phyloP scores from a whole-genome alignment of 305 asterid genomes.

The Lippia alba region DNA sequence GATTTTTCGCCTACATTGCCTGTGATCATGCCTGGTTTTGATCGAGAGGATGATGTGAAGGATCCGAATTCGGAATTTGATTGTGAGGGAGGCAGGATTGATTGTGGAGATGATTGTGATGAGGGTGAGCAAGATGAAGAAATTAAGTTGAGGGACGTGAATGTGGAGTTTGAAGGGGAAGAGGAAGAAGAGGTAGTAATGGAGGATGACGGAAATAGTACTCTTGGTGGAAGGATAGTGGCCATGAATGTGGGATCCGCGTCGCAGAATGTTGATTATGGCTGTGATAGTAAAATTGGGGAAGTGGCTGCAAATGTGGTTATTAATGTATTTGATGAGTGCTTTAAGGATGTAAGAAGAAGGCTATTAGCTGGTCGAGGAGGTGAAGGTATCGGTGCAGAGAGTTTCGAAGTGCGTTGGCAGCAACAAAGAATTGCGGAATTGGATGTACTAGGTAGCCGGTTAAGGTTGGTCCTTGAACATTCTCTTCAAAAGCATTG shows the following conservation, averaged over 20 bases:
- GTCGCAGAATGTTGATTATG: conserved; percentile 24
- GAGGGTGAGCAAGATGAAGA: conserved; percentile 37
- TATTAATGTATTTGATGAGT: conserved; percentile 65
- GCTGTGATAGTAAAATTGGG: conserved; percentile 33
- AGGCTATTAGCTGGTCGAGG: conserved; percentile 35
- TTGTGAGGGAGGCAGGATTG: conserved; percentile 21
- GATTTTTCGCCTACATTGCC: conserved; percentile 55
- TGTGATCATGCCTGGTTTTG: conserved; percentile 22
- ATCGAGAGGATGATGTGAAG: conserved; percentile 30
- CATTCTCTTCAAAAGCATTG: conserved; percentile 52
- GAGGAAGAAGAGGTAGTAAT: conserved; percentile 36
- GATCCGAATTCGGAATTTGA: conserved; percentile 34
- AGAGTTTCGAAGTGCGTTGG: conserved; percentile 60
- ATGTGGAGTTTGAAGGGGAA: conserved; percentile 69
- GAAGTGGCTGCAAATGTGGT: conserved; percentile 53
- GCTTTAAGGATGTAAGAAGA: conserved; percentile 57
- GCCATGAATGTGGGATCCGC: conserved; percentile 8
- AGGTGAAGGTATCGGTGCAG: conserved; percentile 30
- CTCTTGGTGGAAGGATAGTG: conserved; percentile 27
- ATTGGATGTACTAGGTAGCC: conserved; percentile 63
- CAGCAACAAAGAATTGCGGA: conserved; percentile 71
- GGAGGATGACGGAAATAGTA: conserved; percentile 25
- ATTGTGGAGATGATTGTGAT: conserved; percentile 25
- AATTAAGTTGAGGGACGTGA: conserved; percentile 69
- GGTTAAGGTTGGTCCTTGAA: conserved; percentile 76